Conservation (phyloP, 257 asterid genomes). For the Solanum acaule region DNA sequence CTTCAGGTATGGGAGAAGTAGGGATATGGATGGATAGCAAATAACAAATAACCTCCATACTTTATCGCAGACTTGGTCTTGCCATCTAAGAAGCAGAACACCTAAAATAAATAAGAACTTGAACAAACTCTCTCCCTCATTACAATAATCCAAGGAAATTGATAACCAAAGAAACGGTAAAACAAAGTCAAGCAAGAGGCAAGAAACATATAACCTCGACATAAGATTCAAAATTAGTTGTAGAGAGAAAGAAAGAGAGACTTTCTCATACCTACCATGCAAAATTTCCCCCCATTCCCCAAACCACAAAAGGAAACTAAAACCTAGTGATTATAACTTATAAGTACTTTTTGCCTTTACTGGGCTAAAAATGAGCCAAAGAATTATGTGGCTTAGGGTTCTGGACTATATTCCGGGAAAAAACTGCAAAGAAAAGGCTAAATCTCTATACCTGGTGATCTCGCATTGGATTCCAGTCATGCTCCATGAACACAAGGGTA, state of each 20-base stretch:
- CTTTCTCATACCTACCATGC: background rate
- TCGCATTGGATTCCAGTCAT: conserved; percentile 99
- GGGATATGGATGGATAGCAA: background rate
- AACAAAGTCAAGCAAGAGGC: background rate
- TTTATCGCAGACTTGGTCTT: background rate
- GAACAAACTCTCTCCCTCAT: background rate
- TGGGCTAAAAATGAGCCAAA: background rate
- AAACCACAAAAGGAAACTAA: background rate
- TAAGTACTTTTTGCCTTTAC: background rate
- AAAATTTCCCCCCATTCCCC: background rate
- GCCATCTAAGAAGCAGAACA: background rate
- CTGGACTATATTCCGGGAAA: background rate
- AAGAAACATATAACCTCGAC: background rate
- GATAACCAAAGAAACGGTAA: background rate
- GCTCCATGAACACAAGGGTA: conserved; percentile 99
- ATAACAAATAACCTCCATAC: background rate
- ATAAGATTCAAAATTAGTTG: background rate
- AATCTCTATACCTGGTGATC: conserved; percentile 74
- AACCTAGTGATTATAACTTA: background rate
- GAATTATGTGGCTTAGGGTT: background rate
- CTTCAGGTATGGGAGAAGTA: background rate
- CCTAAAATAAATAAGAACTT: background rate
- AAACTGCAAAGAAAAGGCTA: background rate
- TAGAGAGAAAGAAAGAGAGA: background rate
- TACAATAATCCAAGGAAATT: background rate